A percentile compares a stretch with the other conserved stretches of the same genome.
These are phyloP conservation scores for Trypanosoma scelopori DNA, from an alignment of 208 protist species.

Conservation along the genomic window DNA sequence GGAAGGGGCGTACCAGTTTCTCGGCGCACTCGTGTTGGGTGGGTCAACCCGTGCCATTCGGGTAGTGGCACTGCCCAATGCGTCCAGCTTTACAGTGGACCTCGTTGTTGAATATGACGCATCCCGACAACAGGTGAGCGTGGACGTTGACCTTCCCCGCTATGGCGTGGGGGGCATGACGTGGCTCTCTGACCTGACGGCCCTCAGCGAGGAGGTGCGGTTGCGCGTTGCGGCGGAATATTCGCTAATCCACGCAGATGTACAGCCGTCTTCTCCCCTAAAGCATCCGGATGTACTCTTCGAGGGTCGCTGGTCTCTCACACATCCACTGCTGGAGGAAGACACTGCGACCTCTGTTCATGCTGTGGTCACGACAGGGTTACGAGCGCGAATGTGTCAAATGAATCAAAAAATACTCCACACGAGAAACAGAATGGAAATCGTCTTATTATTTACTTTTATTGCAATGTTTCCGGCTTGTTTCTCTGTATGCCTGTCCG, in stretches of 20 bases:
- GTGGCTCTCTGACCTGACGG: constrained; percentile 16
- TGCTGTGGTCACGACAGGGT: neutral
- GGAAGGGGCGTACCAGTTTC: constrained; percentile 26
- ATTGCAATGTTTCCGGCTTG: constrained; percentile 36
- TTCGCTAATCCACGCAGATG: neutral
- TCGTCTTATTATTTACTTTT: constrained; percentile 2
- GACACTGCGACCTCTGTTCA: neutral
- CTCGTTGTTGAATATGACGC: constrained; percentile 1
- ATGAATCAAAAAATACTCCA: no score
- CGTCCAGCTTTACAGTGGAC: constrained; percentile 17
- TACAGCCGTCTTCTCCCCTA: neutral
- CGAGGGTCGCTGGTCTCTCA: neutral
- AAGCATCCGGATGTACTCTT: neutral
- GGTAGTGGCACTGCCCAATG: neutral
- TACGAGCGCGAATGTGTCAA: neutral
- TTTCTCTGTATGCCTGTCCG: constrained; percentile 55
- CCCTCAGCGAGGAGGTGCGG: constrained; percentile 9
- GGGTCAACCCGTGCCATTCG: constrained; percentile 1
- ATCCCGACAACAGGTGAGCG: neutral
- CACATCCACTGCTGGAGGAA: neutral
- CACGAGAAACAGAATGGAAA: neutral
- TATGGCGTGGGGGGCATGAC: neutral
- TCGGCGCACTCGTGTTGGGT: constrained; percentile 8
- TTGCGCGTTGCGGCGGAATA: constrained; percentile 3
- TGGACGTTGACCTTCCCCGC: neutral